Conservation (phyloP, 2,329 filamentous ascomycete genomes). For the Didymella pomorum region DNA sequence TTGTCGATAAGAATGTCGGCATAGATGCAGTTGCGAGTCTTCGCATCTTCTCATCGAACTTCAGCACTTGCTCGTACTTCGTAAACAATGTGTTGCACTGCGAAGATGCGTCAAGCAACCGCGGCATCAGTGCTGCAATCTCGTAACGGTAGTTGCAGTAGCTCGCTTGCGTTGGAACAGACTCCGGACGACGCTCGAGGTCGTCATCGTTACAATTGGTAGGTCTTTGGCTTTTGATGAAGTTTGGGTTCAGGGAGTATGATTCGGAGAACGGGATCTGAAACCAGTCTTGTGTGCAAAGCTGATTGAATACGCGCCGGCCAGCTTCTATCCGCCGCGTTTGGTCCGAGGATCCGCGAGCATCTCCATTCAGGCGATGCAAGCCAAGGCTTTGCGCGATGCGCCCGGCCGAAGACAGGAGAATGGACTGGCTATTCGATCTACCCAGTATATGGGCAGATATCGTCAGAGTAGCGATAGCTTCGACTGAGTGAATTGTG, state of each 20-base stretch:
- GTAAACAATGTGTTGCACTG: conserved; percentile 51
- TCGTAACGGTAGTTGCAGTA: conserved; percentile 50
- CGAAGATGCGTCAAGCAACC: conserved; percentile 47
- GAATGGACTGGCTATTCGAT: conserved; percentile 56
- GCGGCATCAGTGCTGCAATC: conserved; percentile 51
- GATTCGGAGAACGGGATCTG: conserved; percentile 52
- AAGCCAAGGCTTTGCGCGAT: conserved; percentile 59
- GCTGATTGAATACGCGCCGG: conserved; percentile 48
- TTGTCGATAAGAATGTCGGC: conserved; percentile 46
- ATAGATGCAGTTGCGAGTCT: conserved; percentile 46
- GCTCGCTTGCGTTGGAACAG: conserved; percentile 43
- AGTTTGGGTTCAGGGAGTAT: conserved; percentile 46
- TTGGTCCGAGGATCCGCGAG: conserved; percentile 3
- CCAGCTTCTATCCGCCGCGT: conserved; percentile 42
- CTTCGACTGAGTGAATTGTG: conserved; percentile 55
- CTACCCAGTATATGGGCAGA: conserved; percentile 58
- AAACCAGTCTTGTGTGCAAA: conserved; percentile 55
- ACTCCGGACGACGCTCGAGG: conserved; percentile 14
- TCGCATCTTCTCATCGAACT: conserved; percentile 50
- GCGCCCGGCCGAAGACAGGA: conserved; percentile 55
- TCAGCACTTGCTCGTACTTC: conserved; percentile 52
- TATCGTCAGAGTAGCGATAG: conserved; percentile 56
- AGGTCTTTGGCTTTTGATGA: conserved; percentile 40
- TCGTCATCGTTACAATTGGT: conserved; percentile 49
- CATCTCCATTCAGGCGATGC: conserved; percentile 48